A percentile compares a stretch with the other conserved stretches of the same genome.
Conservation (phyloP, 1,139 yeast species). For the Taphrina deformans region DNA sequence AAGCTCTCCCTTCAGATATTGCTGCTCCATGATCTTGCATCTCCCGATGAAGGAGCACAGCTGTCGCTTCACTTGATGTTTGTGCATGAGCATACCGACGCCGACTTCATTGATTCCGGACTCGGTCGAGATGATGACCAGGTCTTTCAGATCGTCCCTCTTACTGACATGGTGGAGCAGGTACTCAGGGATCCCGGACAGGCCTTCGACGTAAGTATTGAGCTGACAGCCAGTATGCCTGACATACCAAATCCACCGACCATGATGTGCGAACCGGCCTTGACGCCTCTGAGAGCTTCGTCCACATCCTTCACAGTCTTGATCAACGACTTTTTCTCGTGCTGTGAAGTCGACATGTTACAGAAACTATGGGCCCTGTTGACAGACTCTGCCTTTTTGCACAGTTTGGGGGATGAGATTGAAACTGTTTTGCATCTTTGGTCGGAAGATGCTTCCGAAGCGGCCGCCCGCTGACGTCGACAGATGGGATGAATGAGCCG, state of each 20-base stretch:
- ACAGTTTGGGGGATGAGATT: no score
- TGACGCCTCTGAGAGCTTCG: slow-evolving; percentile 5
- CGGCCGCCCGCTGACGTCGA: background rate
- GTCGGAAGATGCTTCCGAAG: background rate
- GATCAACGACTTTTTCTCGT: slow-evolving; percentile 11
- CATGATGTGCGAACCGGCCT: slow-evolving; percentile 11
- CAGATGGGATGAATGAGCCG: background rate
- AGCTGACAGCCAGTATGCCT: background rate
- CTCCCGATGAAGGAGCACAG: slow-evolving; percentile 18
- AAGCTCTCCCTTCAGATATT: slow-evolving; percentile 6
- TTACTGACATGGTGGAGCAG: slow-evolving; percentile 3
- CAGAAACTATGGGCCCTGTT: no score
- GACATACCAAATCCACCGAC: slow-evolving; percentile 11
- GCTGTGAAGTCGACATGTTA: slow-evolving; percentile 5
- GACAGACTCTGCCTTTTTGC: no score
- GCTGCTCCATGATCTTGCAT: slow-evolving; percentile 20
- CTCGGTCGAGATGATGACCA: slow-evolving; percentile 17
- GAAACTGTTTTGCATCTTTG: background rate
- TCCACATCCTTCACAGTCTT: slow-evolving; percentile 11
- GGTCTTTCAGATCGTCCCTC: slow-evolving; percentile 10
- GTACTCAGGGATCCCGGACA: slow-evolving; percentile 10
- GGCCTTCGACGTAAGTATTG: background rate
- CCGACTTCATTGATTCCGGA: slow-evolving; percentile 18
- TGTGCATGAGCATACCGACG: slow-evolving; percentile 15
- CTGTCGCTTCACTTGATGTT: slow-evolving; percentile 12